Conservation (phyloP, 139 green algal genomes). For the Edaphochlamys debaryana region DNA sequence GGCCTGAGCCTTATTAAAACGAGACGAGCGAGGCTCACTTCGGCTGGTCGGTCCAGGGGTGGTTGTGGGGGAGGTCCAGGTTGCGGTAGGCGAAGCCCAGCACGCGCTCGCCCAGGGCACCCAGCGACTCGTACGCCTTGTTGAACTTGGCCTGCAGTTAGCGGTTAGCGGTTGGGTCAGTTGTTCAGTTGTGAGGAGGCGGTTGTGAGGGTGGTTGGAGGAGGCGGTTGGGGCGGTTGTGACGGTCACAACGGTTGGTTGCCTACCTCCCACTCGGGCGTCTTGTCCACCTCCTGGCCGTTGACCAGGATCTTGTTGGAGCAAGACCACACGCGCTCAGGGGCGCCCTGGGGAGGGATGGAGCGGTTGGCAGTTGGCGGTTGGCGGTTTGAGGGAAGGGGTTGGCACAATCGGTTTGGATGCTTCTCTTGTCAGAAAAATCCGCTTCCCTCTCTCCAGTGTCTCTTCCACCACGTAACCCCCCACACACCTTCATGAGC, state of each 20-base stretch:
- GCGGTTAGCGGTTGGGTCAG: no score
- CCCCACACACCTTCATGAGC: slow-evolving; percentile 60
- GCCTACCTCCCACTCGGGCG: slow-evolving; percentile 51
- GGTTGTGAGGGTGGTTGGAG: no score
- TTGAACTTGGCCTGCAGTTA: slow-evolving; percentile 51
- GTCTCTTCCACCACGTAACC: no score
- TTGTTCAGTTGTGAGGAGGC: no score
- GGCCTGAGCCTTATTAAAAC: no score
- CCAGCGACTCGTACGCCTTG: slow-evolving; percentile 71
- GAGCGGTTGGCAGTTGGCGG: no score
- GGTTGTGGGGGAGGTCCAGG: slow-evolving; percentile 55
- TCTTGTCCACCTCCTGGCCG: slow-evolving; percentile 64
- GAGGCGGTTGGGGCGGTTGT: no score
- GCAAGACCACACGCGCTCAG: slow-evolving; percentile 65
- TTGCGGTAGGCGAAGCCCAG: slow-evolving; percentile 77
- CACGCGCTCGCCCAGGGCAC: slow-evolving; percentile 78
- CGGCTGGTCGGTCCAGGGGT: slow-evolving; percentile 74
- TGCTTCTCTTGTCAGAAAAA: not conserved
- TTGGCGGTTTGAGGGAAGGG: no score
- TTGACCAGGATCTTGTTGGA: slow-evolving; percentile 58
- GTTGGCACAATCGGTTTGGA: no score
- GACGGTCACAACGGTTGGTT: no score
- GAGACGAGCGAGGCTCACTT: no score
- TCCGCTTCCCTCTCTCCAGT: no score
- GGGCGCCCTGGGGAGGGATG: slow-evolving; percentile 19